Evolutionary conservation across 225 moss, liverwort and hornwort genomes (phyloP), one percentile per base, ranked within the genome.

Genomic region (Climacium dendroides): DNA sequence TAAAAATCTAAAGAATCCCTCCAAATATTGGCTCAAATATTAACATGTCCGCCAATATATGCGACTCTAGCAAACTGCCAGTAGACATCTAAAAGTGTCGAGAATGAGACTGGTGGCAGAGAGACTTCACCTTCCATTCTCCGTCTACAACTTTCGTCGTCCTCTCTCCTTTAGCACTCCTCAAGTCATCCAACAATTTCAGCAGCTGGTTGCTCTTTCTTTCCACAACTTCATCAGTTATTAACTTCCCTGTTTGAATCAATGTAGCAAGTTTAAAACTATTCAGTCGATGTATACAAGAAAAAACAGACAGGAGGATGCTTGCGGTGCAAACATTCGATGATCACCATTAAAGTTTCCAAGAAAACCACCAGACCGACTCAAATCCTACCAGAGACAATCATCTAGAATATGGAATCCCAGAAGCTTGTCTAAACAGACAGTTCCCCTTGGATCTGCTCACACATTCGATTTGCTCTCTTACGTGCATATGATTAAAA

Each of bases 151-250:
- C 89, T 87, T 90, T 94, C 66, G 90, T 87, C 85, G 90, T 73
- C 86, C 94, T 91, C 82, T 92, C 94, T 91, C 94, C 94, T 79
- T 90, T 92, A 29, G 92, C 91, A 75, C 94, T 94, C 79, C 91
- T 90, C 81, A 94, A 78, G 12, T 74, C 87, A 89, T 91, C 89
- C 84, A 94, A 90, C 74, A 92, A 91, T 84, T 90, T 91, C 67
- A 89, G 86, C 81, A 92, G 83, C 63, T 92, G 91, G 28, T 61
- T 76, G 74, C 91, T 85, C 82, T 74, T 94, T 69, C 85, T 91
- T 73, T 91, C 91, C 78, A 94, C 94, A 83, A 94, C 87, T 82
- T 91, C 91, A 86, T 92, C 94, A 80, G 85, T 87, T 80, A 88
- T 59, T 74, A 59, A 83, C 75, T 79, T 89, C 75, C 69, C 93